These are phyloP conservation scores for Physcomitrellopsis africana DNA, from an alignment of 225 moss, liverwort and hornwort species.

Conservation along the genomic window DNA sequence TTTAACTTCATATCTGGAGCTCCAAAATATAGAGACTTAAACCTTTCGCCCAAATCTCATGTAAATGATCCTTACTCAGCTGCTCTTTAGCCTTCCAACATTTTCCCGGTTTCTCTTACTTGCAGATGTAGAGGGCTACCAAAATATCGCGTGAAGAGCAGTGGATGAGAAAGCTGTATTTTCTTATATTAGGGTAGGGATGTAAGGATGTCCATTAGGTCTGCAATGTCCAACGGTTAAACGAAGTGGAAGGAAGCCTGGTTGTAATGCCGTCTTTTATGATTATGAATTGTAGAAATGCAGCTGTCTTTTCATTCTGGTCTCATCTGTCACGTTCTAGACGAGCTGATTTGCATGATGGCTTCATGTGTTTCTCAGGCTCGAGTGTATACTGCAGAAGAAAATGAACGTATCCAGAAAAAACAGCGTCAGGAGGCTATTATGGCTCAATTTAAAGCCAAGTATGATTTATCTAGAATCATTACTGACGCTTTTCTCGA, in stretches of 20 bases:
- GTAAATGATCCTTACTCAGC: conserved; percentile 35
- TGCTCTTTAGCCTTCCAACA: background rate
- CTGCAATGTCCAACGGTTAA: no score
- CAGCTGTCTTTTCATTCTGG: background rate
- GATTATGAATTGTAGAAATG: background rate
- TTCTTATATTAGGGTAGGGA: no score
- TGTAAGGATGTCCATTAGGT: no score
- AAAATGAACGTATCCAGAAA: conserved; percentile 75
- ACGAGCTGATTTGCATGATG: conserved; percentile 1
- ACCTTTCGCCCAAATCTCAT: conserved; percentile 52
- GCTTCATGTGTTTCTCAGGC: conserved; percentile 35
- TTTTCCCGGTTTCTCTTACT: background rate
- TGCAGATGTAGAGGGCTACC: conserved; percentile 10
- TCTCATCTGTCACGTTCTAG: background rate
- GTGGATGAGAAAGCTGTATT: background rate
- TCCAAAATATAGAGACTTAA: conserved; percentile 29
- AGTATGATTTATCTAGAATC: conserved; percentile 46
- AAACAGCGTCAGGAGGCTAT: conserved; percentile 96
- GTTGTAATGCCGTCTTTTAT: conserved; percentile 6
- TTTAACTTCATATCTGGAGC: conserved; percentile 40
- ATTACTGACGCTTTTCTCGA: conserved; percentile 9
- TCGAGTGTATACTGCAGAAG: conserved; percentile 48
- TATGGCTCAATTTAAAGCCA: conserved; percentile 84
- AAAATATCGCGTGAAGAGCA: conserved; percentile 11
- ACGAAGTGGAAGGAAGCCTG: background rate